Evolutionary conservation across 257 asterid species (phyloP), one percentile per base, ranked within the genome.

Genomic region (Echites panduratus): DNA sequence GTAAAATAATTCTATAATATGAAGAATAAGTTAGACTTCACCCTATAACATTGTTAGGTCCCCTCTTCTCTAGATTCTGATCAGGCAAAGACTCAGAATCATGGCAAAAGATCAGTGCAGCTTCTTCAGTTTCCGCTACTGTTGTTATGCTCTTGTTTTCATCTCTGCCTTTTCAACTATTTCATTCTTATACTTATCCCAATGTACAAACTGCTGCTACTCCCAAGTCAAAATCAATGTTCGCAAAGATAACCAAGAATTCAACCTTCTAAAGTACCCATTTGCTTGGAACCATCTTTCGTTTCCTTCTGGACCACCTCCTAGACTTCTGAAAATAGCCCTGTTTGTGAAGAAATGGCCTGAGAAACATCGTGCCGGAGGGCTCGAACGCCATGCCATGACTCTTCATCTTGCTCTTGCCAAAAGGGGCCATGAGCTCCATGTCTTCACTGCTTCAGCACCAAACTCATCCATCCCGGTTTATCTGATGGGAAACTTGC

Each of bases 331-430:
- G 58, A 88, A 88, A 64, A 76, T 90, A 41, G 97, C 93, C 13
- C 79, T 87, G 29, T 88, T 88, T 40, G 93, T 87, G 82, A 90
- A 88, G 88, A 90, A 87, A 73, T 88, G 97, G 97, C 93, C 97
- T 0, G 78, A 78, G 16, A 75, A 73, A 47, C 58, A 80, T 10
- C 91, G 67, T 1, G 90, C 95, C 0, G 93, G 96, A 16, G 97
- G 97, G 66, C 92, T 89, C 3, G 94, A 89, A 77, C 88, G 96
- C 22, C 97, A 90, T 8, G 92, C 97, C 74, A 67, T 65, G 61
- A 87, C 96, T 74, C 91, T 89, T 45, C 93, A 89, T 70, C 79
- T 50, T 2, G 81, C 83, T n/a, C 90, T 89, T 2, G 94, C 96
- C 26, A 78, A 62, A 72, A 82, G 89, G 12, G 94, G 97, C 70